Percentiles rank a stretch among this genome's conserved stretches.
These are phyloP conservation scores for Fusarium sublunatum DNA, from an alignment of 2,329 filamentous ascomycete species.

Conservation along the genomic window DNA sequence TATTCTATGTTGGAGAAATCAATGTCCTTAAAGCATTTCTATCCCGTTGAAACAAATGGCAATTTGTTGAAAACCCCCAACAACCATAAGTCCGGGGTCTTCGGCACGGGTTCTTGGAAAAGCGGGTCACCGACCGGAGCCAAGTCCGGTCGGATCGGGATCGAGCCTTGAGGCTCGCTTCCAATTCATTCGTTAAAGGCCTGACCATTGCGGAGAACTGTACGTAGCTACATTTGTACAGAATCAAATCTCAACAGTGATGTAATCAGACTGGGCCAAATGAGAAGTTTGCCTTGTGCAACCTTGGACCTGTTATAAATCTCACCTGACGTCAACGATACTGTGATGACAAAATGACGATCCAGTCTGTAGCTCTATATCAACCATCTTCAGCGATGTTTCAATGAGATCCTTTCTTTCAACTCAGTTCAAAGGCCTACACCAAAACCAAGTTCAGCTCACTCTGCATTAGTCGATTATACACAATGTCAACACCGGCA, in stretches of 20 bases:
- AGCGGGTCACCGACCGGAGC: conserved; percentile 13
- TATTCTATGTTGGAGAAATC: no score
- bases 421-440: not conserved
- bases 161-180: not conserved
- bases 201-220: conserved; percentile 1
- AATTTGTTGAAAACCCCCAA: not conserved
- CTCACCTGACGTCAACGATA: conserved; percentile 40
- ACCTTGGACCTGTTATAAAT: conserved; percentile 16
- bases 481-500: conserved; percentile 36
- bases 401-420: not conserved
- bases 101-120: conserved; percentile 6
- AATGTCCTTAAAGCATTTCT: no score
- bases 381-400: conserved; percentile 1
- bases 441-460: not conserved
- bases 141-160: conserved; percentile 27
- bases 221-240: conserved; percentile 3
- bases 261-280: conserved; percentile 35
- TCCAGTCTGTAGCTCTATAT: conserved; percentile 1
- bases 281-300: conserved; percentile 3
- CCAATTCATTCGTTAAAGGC: conserved; percentile 3
- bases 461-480: not conserved
- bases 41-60: no score
- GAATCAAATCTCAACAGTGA: conserved; percentile 9
- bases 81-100: not conserved
- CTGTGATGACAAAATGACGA: conserved; percentile 41